Base-by-base conservation (phyloP, 192 early-diverging fungal species). In the Coemansia sp. region DNA sequence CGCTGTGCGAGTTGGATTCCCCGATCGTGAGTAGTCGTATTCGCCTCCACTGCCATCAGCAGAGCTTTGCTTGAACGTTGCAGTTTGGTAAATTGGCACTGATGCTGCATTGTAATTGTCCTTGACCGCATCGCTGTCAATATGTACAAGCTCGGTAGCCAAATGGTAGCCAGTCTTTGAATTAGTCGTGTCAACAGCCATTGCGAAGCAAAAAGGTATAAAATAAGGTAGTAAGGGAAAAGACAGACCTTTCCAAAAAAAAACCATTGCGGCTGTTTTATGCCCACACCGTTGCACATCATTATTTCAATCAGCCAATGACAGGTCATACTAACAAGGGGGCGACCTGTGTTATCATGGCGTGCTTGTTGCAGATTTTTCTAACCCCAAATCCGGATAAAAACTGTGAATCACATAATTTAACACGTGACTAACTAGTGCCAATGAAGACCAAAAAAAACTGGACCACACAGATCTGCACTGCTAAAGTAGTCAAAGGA, bases 21-120 rank as follows among this genome's bases (percentile, higher is more conserved):
- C 95, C n/a, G 89, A 91, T 48, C 96, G 86, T 42, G 93, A 89
- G 76, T 99, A 99, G 83, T 99, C 96, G 71, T 93, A 99, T 57
- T 95, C 92, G 39, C 73, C 67, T 13, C 93, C 95, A 66, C 87
- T 88, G 39, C 90, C 92, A 18, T 85, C 85, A 6, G 91, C 93
- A 20, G 82, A 74, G n/a, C 70, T 73, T 75, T 96, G 94, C 82
- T 95, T 97, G 82, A 99, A 99, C 0, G 96, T 99, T 11, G 96
- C 96, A 0, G 95, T 92, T 66, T 97, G 95, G 85, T 99, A 99
- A 66, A 99, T 94, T n/a, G 96, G 96, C 46, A 94, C 88, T 7
- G 92, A 94, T 21, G 91, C 86, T 9, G 95, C 86, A 79, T 93
- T 90, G 85, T 99, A 95, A 59, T 85, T 88, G 76, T 99, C 95